Evolutionary conservation across 768 basidiomycete genomes (phyloP).

Genomic region (Fistulinella prunicolor): DNA sequence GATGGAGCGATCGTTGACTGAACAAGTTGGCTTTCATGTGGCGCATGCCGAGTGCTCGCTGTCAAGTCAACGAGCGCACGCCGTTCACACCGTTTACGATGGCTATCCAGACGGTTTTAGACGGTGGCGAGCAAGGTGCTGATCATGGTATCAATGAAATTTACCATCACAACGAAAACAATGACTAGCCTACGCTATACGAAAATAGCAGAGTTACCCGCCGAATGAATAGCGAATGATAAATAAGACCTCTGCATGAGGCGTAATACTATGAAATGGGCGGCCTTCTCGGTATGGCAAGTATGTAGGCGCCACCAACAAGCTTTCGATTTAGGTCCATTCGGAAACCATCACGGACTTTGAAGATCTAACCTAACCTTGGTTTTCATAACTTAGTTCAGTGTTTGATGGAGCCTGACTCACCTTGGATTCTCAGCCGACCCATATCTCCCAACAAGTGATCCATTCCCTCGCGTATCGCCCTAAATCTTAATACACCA

Average conservation of each 20-base stretch:
- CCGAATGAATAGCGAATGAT: too few relatives aligned
- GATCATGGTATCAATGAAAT: too few relatives aligned
- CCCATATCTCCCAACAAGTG: slow-evolving; percentile 23
- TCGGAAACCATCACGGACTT: slow-evolving; percentile 25
- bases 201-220: too few relatives aligned
- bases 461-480: slow-evolving; percentile 40
- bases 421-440: slow-evolving; percentile 13
- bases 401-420: slow-evolving; percentile 2
- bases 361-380: slow-evolving; percentile 18
- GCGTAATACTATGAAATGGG: too few relatives aligned
- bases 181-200: too few relatives aligned
- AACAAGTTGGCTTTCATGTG: slow-evolving; percentile 17
- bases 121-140: too few relatives aligned
- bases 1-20: slow-evolving; percentile 13
- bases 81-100: too few relatives aligned
- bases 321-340: slow-evolving; percentile 1
- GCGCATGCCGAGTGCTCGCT: slow-evolving; percentile 6
- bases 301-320: slow-evolving; percentile 12
- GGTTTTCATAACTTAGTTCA: slow-evolving; percentile 10
- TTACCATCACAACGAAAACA: too few relatives aligned
- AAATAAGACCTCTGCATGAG: too few relatives aligned
- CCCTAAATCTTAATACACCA: slow-evolving; percentile 48
- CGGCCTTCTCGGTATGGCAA: slow-evolving; percentile 17
- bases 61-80: slow-evolving; percentile 16
- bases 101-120: slow-evolving; percentile 1